These are phyloP conservation scores for Aspergillus haitiensis DNA, from an alignment of 495 filamentous ascomycete species.

Conservation along the genomic window DNA sequence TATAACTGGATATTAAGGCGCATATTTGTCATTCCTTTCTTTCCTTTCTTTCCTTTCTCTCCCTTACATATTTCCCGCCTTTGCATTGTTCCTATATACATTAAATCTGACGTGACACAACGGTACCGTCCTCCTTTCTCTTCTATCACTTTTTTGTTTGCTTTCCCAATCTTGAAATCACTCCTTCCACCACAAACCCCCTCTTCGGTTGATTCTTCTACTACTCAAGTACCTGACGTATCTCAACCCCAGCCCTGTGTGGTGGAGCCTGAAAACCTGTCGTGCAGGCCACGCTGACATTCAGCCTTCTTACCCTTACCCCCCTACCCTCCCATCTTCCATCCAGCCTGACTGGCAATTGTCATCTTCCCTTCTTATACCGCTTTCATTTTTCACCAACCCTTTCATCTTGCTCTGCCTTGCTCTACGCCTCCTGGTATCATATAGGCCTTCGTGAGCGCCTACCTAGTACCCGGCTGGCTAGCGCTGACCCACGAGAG, in stretches of 20 bases:
- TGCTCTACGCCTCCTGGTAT: background rate
- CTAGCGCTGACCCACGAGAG: conserved; percentile 1
- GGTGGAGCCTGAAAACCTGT: background rate
- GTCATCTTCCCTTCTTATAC: too few relatives aligned
- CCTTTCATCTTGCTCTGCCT: background rate
- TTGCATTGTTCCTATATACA: conserved; percentile 6
- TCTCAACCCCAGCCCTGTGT: conserved; percentile 6
- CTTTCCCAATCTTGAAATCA: conserved; percentile 9
- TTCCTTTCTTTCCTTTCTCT: background rate
- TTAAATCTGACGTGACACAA: conserved; percentile 15
- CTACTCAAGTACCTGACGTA: background rate
- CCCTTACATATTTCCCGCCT: conserved; percentile 17
- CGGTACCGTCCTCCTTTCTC: conserved; percentile 10
- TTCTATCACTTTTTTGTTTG: background rate
- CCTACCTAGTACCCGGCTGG: background rate
- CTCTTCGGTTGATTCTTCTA: conserved; percentile 6
- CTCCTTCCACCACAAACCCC: background rate
- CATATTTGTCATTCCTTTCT: background rate
- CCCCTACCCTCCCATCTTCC: background rate
- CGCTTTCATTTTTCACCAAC: background rate
- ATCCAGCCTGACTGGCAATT: too few relatives aligned
- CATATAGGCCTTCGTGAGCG: background rate
- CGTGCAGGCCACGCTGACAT: conserved; percentile 15
- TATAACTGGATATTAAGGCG: too few relatives aligned
- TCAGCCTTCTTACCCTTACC: background rate